These are phyloP conservation scores for Phaeolepiota aurea DNA, from an alignment of 768 basidiomycete species.

Conservation along the genomic window DNA sequence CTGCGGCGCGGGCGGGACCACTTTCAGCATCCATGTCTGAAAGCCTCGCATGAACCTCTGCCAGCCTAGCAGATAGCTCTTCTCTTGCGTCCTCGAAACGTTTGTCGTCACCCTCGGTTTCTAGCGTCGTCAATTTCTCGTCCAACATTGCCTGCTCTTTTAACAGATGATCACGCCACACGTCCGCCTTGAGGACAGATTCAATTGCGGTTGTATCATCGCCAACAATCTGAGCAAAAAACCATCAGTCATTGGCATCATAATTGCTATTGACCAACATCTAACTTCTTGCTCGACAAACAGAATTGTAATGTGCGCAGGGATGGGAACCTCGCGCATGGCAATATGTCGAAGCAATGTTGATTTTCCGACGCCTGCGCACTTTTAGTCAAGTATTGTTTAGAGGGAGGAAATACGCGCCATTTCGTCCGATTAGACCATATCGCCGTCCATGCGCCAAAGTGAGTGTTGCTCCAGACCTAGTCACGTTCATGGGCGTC, in stretches of 20 bases:
- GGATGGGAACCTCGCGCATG: conserved; percentile 89
- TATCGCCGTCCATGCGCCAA: conserved; percentile 86
- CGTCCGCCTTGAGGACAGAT: conserved; percentile 98
- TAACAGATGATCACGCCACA: conserved; percentile 90
- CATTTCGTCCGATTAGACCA: conserved; percentile 87
- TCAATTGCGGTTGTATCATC: conserved; percentile 91
- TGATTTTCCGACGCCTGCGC: conserved; percentile 86
- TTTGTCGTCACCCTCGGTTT: conserved; percentile 69
- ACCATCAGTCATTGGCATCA: conserved; percentile 4
- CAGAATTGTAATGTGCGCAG: conserved; percentile 90
- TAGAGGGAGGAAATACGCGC: conserved; percentile 25
- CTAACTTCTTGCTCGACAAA: conserved; percentile 96
- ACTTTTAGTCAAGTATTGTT: background rate
- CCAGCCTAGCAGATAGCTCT: conserved; percentile 70
- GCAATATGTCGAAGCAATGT: conserved; percentile 92
- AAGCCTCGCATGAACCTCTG: conserved; percentile 83
- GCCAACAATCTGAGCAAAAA: conserved; percentile 60
- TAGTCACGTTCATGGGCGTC: no score
- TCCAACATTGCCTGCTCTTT: conserved; percentile 79
- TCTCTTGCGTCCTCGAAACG: conserved; percentile 80
- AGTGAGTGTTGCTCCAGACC: conserved; percentile 79
- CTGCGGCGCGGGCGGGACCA: conserved; percentile 89
- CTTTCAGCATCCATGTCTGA: conserved; percentile 99
- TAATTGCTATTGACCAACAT: background rate
- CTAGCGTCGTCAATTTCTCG: conserved; percentile 60